These are phyloP conservation scores for Globisporangium iwayamae DNA, from an alignment of 352 stramenopile species.

Conservation along the genomic window DNA sequence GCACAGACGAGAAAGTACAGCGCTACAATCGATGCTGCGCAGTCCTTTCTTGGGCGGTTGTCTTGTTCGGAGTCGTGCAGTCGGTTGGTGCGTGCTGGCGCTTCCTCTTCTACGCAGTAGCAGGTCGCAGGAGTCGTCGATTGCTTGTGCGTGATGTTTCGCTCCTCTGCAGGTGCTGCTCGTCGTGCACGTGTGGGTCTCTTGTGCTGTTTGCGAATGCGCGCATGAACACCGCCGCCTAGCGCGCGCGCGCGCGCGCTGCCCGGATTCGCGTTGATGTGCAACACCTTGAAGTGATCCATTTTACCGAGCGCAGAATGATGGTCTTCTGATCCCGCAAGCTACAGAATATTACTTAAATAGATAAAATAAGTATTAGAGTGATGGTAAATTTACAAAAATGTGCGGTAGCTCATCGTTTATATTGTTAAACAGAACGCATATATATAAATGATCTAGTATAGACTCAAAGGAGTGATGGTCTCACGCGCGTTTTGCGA, in stretches of 20 bases:
- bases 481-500: neutral
- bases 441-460: neutral
- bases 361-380: neutral
- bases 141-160: neutral
- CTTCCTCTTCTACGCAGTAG: neutral
- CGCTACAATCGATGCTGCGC: neutral
- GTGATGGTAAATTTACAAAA: too few species aligned
- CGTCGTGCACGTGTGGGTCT: neutral
- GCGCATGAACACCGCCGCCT: neutral
- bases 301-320: neutral
- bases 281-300: neutral
- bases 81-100: neutral
- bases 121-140: neutral
- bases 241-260: neutral
- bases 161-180: neutral
- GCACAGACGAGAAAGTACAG: constrained; percentile 15
- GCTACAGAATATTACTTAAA: too few species aligned
- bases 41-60: constrained; percentile 4
- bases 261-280: too few species aligned
- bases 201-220: neutral
- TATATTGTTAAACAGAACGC: too few species aligned
- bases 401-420: too few species aligned
- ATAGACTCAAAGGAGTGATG: constrained; percentile 1
- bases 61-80: neutral
- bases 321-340: neutral